Base-by-base conservation (phyloP, 2,329 filamentous ascomycete genomes). In the Hymenoscyphus fructigenus region DNA sequence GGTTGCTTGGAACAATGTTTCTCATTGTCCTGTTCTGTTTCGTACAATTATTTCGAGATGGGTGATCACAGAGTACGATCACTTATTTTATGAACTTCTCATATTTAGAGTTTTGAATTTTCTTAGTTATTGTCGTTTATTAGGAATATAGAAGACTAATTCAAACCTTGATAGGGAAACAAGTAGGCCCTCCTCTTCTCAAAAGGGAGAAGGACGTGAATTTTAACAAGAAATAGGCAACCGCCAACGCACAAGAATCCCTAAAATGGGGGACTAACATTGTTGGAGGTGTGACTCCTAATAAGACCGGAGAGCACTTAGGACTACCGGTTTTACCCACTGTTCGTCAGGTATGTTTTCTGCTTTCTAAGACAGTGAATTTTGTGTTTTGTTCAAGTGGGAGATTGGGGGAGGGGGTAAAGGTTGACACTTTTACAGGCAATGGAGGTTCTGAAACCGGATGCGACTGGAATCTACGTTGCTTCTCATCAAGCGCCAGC, bases 391-490 rank as follows among this genome's bases (percentile, higher is more conserved):
- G n/a, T n/a, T n/a, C n/a, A n/a, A n/a, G n/a, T n/a, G n/a, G n/a
- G n/a, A n/a, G 12, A 2, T 28, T 59, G 20, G 3, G 1, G 56
- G 44, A 58, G 3, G 15, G 20, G 14, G n/a, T 1, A 29, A 6
- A 1, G 14, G 20, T 62, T 69, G 29, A 69, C 10, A 5, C 9
- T 60, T 38, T 26, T 14, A 53, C n/a, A 86, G 82, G 91, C 91
- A 6, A 87, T 90, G 79, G 84, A 89, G 69, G 80, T 85, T 70
- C 78, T 92, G 44, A 91, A 88, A 71, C 91, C 91, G 2, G 87
- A 93, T 78, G 91, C 90, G 4, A 92, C 91, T 0, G 90, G 88
- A 4, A 90, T 94, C 63, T 93, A 92, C 70, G 91, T 93, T 2
- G 88, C 91, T 1, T 90, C 91, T n/a, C 85, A 88, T 65, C 86